A percentile compares a stretch with the other conserved stretches of the same genome.
These are phyloP conservation scores for Diaporthe sp. DNA, from an alignment of 2,329 filamentous ascomycete species.

Conservation along the genomic window DNA sequence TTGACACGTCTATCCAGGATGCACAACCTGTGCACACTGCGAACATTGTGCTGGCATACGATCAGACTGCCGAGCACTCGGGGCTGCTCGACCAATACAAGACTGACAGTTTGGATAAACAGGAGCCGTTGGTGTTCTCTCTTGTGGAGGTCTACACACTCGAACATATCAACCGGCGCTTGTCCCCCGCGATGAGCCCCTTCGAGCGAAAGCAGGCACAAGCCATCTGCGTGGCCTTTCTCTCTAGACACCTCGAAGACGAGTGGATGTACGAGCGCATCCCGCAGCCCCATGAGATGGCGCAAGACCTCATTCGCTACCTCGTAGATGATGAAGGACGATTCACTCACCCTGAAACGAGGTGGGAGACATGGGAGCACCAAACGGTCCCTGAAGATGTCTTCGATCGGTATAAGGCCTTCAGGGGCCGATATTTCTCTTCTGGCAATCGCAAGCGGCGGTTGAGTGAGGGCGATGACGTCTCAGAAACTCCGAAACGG, in stretches of 20 bases:
- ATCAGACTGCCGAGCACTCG: constrained; percentile 61
- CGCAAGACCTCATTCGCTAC: constrained; percentile 55
- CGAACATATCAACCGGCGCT: constrained; percentile 66
- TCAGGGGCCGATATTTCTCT: constrained; percentile 49
- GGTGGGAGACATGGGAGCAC: constrained; percentile 56
- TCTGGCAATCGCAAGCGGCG: constrained; percentile 60
- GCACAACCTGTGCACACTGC: constrained; percentile 1
- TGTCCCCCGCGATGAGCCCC: constrained; percentile 53
- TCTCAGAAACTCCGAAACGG: constrained; percentile 46
- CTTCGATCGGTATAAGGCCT: constrained; percentile 59
- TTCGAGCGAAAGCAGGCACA: constrained; percentile 59
- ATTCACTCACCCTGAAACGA: constrained; percentile 27
- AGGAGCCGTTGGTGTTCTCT: constrained; percentile 59
- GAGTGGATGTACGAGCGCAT: constrained; percentile 37
- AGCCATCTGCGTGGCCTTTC: constrained; percentile 51
- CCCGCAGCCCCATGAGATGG: constrained; percentile 60
- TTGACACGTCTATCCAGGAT: constrained; percentile 27
- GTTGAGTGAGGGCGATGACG: constrained; percentile 54
- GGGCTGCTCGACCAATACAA: constrained; percentile 46
- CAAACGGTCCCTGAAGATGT: constrained; percentile 61
- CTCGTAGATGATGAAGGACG: constrained; percentile 38
- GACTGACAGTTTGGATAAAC: constrained; percentile 24
- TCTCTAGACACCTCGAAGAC: constrained; percentile 48
- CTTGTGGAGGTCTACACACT: constrained; percentile 65
- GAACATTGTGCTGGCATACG: constrained; percentile 66